phyloP scores from a whole-genome alignment of 306 rosid species.

The Prunus davidiana region DNA sequence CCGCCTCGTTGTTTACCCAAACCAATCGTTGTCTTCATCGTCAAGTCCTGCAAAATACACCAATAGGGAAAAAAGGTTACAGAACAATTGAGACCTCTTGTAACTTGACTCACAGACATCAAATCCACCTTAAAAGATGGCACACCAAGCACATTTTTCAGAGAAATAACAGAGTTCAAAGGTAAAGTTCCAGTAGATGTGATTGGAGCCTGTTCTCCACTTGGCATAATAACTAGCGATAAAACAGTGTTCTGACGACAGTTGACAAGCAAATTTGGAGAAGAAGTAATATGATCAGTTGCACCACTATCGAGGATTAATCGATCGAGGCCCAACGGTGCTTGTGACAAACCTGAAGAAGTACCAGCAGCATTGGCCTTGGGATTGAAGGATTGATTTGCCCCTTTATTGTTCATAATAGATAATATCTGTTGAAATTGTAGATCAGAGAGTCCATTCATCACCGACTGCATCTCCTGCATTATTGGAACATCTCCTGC shows the following conservation, averaged over 20 bases:
- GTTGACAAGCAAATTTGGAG: not conserved
- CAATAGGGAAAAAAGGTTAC: not conserved
- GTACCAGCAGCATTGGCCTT: not conserved
- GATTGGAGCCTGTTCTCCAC: not conserved
- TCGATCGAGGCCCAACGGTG: too few species aligned
- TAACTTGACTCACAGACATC: not conserved
- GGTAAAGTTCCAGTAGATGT: not conserved
- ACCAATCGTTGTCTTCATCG: not conserved
- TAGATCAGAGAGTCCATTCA: too few species aligned
- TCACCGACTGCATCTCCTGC: too few species aligned
- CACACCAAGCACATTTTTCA: not conserved
- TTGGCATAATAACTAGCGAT: not conserved
- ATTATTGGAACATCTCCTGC: too few species aligned
- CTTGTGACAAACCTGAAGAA: not conserved
- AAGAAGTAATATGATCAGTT: not conserved
- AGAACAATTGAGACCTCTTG: not conserved
- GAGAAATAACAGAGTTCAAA: not conserved
- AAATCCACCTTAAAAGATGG: constrained; percentile 1
- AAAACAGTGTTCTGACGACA: not conserved
- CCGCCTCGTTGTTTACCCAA: not conserved
- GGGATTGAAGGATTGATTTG: not conserved
- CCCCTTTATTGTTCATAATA: too few species aligned
- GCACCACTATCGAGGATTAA: not conserved
- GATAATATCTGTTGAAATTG: not conserved
- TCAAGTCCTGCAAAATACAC: not conserved